Percentiles rank a stretch among this genome's conserved stretches.
Evolutionary conservation across 768 basidiomycete genomes (phyloP).

Genomic region (Psilocybe tampanensis): DNA sequence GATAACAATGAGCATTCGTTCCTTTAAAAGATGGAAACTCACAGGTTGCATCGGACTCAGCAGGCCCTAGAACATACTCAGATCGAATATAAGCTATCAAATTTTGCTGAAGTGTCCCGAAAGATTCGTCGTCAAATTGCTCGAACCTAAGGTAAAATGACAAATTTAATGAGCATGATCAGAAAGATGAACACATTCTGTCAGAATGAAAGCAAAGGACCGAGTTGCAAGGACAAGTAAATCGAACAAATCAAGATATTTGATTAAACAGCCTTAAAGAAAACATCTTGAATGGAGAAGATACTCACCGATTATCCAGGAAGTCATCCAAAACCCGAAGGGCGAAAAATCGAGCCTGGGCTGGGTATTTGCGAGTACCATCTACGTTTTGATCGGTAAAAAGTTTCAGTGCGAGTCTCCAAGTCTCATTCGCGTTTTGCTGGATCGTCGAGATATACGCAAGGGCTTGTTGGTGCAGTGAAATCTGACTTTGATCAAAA

Average conservation of each 20-base stretch:
- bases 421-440: slow-evolving; percentile 72
- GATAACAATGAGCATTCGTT: background rate
- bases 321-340: slow-evolving; percentile 82
- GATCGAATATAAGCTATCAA: slow-evolving; percentile 82
- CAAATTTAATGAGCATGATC: slow-evolving; percentile 1
- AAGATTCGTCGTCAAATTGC: slow-evolving; percentile 68
- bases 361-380: slow-evolving; percentile 67
- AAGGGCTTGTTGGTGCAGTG: slow-evolving; percentile 84
- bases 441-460: slow-evolving; percentile 80
- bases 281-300: background rate
- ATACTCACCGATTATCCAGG: slow-evolving; percentile 76
- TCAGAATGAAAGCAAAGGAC: background rate
- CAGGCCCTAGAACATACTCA: slow-evolving; percentile 85
- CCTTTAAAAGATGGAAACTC: slow-evolving; percentile 34
- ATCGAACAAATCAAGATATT: slow-evolving; percentile 3
- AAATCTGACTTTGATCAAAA: slow-evolving; percentile 70
- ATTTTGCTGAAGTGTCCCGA: slow-evolving; percentile 73
- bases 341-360: slow-evolving; percentile 79
- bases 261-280: background rate
- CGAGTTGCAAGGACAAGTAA: background rate
- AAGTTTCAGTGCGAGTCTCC: slow-evolving; percentile 78
- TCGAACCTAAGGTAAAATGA: slow-evolving; percentile 49
- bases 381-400: slow-evolving; percentile 65
- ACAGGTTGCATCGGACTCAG: slow-evolving; percentile 84
- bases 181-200: background rate